Conservation (phyloP, 805 yeast species). For the Spathaspora passalidarum region DNA sequence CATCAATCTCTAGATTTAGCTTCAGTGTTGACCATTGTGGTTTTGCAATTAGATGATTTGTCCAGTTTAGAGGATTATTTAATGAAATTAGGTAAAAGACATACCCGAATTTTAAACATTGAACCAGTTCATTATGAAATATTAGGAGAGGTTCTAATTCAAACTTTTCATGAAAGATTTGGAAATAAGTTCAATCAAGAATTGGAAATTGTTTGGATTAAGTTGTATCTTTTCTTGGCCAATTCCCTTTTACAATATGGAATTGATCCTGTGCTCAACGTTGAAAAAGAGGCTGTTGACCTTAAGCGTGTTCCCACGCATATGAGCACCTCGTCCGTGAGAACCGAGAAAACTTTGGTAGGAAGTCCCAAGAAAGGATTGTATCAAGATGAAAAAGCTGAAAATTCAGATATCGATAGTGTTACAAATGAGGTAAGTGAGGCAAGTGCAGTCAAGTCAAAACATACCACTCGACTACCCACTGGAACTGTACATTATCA, state of each 20-base stretch:
- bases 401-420: too few species aligned
- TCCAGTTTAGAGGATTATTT: slow-evolving; percentile 56
- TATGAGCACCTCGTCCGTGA: too few species aligned
- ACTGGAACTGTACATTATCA: too few species aligned
- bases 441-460: too few species aligned
- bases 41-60: slow-evolving; percentile 61
- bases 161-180: slow-evolving; percentile 66
- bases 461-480: too few species aligned
- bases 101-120: slow-evolving; percentile 70
- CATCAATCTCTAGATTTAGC: slow-evolving; percentile 82
- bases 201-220: slow-evolving; percentile 68
- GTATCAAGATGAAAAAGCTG: too few species aligned
- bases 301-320: too few species aligned
- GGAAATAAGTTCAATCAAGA: slow-evolving; percentile 51
- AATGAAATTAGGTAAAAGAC: slow-evolving; percentile 66
- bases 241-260: slow-evolving; percentile 64
- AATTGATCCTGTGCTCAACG: slow-evolving; percentile 50
- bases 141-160: slow-evolving; percentile 70
- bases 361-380: too few species aligned
- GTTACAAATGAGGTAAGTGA: too few species aligned
- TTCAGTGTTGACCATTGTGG: slow-evolving; percentile 68
- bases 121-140: slow-evolving; percentile 65
- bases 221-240: slow-evolving; percentile 64
- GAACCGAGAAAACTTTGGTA: too few species aligned
- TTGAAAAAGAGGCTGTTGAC: too few species aligned